Percentiles rank a stretch among this genome's conserved stretches.
Conservation (phyloP, 371 early-diverging fungal genomes). For the Amoeboaphelidium protococcarum region DNA sequence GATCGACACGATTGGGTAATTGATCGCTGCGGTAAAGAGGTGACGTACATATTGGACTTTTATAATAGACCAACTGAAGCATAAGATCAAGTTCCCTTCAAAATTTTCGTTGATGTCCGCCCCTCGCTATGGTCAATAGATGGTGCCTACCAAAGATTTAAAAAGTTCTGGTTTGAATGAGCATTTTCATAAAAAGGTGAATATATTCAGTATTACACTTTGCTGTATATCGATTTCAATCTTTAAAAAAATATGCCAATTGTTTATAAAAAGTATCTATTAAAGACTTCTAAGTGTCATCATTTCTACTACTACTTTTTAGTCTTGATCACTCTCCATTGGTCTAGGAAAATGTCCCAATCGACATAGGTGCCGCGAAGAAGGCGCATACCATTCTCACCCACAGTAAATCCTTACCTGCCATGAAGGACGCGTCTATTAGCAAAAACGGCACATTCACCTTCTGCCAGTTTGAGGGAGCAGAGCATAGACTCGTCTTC, state of each 20-base stretch:
- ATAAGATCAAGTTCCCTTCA: not conserved
- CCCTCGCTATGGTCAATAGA: not conserved
- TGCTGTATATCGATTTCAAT: no score
- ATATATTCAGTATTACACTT: no score
- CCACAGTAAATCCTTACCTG: slow-evolving; percentile 44
- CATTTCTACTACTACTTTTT: no score
- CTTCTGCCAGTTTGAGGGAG: slow-evolving; percentile 33
- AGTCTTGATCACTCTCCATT: not conserved
- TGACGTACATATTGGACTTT: slow-evolving; percentile 83
- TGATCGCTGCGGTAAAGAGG: slow-evolving; percentile 68
- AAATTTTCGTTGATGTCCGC: not conserved
- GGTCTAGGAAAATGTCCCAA: slow-evolving; percentile 49
- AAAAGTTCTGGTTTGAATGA: no score
- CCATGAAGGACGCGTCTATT: slow-evolving; percentile 65
- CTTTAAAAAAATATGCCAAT: no score
- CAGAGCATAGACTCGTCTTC: slow-evolving; percentile 25
- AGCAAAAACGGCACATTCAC: slow-evolving; percentile 46
- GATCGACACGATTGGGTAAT: slow-evolving; percentile 94
- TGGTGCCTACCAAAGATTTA: not conserved
- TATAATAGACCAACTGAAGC: slow-evolving; percentile 39
- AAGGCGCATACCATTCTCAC: slow-evolving; percentile 35
- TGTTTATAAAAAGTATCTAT: no score
- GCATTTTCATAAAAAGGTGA: no score
- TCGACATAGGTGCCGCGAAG: slow-evolving; percentile 53
- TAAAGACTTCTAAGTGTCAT: no score